Conservation (phyloP, 2,329 filamentous ascomycete species). For the Fusarium fracticaudum region DNA sequence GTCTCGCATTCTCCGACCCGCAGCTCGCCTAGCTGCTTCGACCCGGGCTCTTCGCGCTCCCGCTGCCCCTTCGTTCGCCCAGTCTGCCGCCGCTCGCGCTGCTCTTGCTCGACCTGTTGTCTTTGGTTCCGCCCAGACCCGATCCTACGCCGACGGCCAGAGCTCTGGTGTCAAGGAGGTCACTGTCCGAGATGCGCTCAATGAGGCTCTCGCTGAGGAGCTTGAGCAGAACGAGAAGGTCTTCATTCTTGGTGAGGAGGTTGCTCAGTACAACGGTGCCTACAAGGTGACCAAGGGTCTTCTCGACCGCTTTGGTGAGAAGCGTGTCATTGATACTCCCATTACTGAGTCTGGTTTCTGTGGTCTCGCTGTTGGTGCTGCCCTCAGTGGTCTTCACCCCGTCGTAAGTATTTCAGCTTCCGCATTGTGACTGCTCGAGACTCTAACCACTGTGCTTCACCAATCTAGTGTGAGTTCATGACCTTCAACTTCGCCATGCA, state of each 20-base stretch:
- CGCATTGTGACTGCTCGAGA: neutral
- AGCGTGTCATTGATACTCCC: conserved; percentile 96
- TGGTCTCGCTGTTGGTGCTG: conserved; percentile 93
- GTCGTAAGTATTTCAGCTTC: conserved; percentile 70
- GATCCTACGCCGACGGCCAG: conserved; percentile 64
- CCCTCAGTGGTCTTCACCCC: conserved; percentile 91
- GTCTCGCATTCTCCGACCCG: conserved; percentile 63
- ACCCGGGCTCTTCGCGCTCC: conserved; percentile 51
- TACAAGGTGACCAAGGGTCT: conserved; percentile 99
- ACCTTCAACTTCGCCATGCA: conserved; percentile 99
- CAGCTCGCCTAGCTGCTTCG: conserved; percentile 58
- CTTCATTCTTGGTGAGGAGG: conserved; percentile 96
- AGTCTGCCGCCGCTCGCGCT: conserved; percentile 51
- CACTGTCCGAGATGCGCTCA: conserved; percentile 95
- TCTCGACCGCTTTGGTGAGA: conserved; percentile 95
- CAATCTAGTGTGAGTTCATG: conserved; percentile 93
- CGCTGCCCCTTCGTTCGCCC: conserved; percentile 49
- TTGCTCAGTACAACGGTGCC: conserved; percentile 99
- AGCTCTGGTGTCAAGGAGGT: conserved; percentile 80
- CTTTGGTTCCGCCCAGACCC: conserved; percentile 56
- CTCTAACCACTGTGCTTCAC: conserved; percentile 15
- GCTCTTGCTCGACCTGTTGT: conserved; percentile 51
- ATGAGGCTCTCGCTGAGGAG: conserved; percentile 98
- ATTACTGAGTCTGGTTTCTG: conserved; percentile 98
- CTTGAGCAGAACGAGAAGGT: conserved; percentile 94